Evolutionary conservation across 1,284 basidiomycete species (phyloP).

Genomic region (Fomitopsis palustris): DNA sequence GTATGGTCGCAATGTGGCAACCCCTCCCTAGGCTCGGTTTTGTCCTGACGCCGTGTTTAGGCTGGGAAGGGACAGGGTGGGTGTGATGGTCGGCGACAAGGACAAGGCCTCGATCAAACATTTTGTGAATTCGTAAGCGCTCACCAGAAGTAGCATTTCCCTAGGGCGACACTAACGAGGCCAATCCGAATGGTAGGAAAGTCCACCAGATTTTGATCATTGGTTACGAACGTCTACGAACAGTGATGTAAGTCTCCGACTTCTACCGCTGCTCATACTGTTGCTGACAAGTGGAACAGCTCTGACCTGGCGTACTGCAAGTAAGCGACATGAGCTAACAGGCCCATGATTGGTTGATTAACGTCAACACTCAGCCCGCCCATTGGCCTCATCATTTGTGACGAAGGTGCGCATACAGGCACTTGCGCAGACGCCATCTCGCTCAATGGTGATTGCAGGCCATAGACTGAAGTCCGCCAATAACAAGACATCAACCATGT

Average conservation of each 20-base stretch:
- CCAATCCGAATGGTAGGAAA: constrained; percentile 41
- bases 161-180: constrained; percentile 3
- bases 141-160: background rate
- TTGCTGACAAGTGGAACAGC: constrained; percentile 31
- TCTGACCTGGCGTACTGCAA: constrained; percentile 61
- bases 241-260: constrained; percentile 57
- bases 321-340: constrained; percentile 24
- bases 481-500: constrained; percentile 91
- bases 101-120: constrained; percentile 67
- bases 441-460: constrained; percentile 42
- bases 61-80: constrained; percentile 79
- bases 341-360: background rate
- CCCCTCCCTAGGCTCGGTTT: background rate
- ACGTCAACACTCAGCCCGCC: constrained; percentile 56
- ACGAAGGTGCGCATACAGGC: constrained; percentile 65
- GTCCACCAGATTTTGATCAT: constrained; percentile 88
- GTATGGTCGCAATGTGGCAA: constrained; percentile 30
- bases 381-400: constrained; percentile 92
- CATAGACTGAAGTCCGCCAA: constrained; percentile 92
- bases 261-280: background rate
- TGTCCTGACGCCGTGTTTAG: constrained; percentile 25
- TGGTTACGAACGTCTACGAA: constrained; percentile 90
- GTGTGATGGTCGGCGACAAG: constrained; percentile 80
- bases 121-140: constrained; percentile 70
- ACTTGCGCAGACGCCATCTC: background rate